A percentile compares a stretch with the other conserved stretches of the same genome.
These are phyloP conservation scores for Bifiguratus adelaidae DNA, from an alignment of 192 early-diverging fungal genomes.

Conservation along the genomic window DNA sequence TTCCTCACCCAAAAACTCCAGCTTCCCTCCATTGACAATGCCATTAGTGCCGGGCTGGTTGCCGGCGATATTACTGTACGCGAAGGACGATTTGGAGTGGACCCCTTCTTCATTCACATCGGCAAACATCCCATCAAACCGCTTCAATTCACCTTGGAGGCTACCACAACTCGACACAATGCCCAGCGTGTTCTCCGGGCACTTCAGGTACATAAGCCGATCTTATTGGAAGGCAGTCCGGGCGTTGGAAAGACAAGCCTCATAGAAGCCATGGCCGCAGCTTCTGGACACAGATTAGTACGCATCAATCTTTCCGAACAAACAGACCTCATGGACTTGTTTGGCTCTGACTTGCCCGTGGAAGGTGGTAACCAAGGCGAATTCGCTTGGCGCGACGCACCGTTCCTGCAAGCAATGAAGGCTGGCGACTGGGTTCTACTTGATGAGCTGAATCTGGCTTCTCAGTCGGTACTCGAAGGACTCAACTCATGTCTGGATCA, in stretches of 20 bases:
- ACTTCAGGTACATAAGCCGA: slow-evolving; percentile 83
- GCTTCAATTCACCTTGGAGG: slow-evolving; percentile 72
- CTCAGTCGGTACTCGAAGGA: slow-evolving; percentile 96
- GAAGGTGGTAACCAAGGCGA: slow-evolving; percentile 75
- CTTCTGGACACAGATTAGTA: slow-evolving; percentile 76
- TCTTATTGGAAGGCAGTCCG: slow-evolving; percentile 93
- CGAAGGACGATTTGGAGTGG: slow-evolving; percentile 49
- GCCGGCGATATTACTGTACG: slow-evolving; percentile 14
- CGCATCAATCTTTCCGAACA: slow-evolving; percentile 98
- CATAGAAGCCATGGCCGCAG: slow-evolving; percentile 65
- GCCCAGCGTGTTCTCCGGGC: slow-evolving; percentile 76
- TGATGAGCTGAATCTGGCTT: slow-evolving; percentile 97
- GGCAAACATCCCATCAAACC: slow-evolving; percentile 36
- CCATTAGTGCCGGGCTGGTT: too few relatives aligned
- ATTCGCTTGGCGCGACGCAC: slow-evolving; percentile 97
- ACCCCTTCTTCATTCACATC: slow-evolving; percentile 70
- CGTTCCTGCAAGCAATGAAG: slow-evolving; percentile 94
- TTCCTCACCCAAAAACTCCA: slow-evolving; percentile 27
- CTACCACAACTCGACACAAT: slow-evolving; percentile 88
- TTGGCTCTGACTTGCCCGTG: slow-evolving; percentile 95
- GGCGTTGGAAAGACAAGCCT: slow-evolving; percentile 96
- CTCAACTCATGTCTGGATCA: slow-evolving; percentile 98
- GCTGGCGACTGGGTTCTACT: slow-evolving; percentile 93
- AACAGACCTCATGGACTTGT: slow-evolving; percentile 96
- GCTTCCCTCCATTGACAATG: too few relatives aligned